A percentile compares a stretch with the other conserved stretches of the same genome.
phyloP scores from a whole-genome alignment of 202 grass and related monocot genomes.

The Sporobolus alterniflorus region DNA sequence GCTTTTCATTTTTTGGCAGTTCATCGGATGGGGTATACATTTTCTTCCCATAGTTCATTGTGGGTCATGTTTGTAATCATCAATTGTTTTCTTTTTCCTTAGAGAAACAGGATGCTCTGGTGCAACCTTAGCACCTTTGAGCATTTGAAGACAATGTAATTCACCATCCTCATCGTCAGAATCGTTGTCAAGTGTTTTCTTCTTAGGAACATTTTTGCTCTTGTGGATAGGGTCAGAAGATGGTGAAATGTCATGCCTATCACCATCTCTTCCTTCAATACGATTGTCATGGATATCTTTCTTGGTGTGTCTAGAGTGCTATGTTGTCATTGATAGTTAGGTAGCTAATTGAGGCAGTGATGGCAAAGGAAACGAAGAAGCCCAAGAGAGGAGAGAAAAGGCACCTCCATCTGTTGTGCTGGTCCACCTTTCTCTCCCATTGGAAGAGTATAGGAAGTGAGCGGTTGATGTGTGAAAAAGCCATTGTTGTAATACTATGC shows the following conservation, averaged over 20 bases:
- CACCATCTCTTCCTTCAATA: too few species aligned
- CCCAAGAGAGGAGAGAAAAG: constrained; percentile 57
- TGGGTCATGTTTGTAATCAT: not conserved
- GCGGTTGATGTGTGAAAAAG: not conserved
- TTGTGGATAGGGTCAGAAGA: too few species aligned
- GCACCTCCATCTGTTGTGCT: constrained; percentile 43
- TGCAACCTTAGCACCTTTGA: too few species aligned
- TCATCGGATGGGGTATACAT: not conserved
- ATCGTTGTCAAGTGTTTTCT: too few species aligned
- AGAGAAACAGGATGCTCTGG: too few species aligned
- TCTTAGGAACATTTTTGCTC: too few species aligned
- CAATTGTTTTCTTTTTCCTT: not conserved
- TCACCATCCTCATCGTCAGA: too few species aligned
- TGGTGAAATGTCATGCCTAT: too few species aligned
- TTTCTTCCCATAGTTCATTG: not conserved
- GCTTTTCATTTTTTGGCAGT: not conserved
- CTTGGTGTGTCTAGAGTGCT: too few species aligned
- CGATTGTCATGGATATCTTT: too few species aligned
- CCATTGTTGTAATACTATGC: not conserved
- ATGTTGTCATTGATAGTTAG: too few species aligned
- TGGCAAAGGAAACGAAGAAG: constrained; percentile 72
- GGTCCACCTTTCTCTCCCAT: constrained; percentile 85
- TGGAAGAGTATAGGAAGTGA: constrained; percentile 64
- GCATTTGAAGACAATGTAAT: too few species aligned
- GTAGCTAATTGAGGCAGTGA: constrained; percentile 87